These are phyloP conservation scores for Alloteropsis semialata DNA, from an alignment of 176 grass and related monocot species.

Conservation along the genomic window DNA sequence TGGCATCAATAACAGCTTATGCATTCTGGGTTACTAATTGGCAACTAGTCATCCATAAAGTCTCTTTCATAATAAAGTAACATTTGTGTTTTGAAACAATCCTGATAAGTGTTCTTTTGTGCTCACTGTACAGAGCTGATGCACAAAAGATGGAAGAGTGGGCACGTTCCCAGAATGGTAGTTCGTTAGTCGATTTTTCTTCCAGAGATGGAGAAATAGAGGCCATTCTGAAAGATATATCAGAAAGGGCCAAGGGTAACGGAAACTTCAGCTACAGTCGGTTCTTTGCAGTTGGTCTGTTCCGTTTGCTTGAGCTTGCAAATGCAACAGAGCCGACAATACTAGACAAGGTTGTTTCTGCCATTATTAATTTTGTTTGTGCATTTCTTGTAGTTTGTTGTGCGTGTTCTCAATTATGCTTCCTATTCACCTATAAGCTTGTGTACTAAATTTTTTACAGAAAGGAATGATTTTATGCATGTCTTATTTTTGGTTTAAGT, in stretches of 20 bases:
- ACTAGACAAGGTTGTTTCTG: conserved; percentile 79
- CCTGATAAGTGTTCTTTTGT: conserved; percentile 25
- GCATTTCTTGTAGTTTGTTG: neutral
- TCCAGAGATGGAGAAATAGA: conserved; percentile 90
- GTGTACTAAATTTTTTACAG: neutral
- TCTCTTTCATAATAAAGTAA: neutral
- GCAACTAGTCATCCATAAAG: conserved; percentile 11
- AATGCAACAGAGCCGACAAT: conserved; percentile 93
- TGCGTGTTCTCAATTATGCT: neutral
- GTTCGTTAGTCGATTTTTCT: conserved; percentile 72
- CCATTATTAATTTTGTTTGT: conserved; percentile 20
- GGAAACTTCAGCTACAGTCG: conserved; percentile 95
- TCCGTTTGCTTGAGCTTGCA: conserved; percentile 91
- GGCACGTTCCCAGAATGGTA: conserved; percentile 74
- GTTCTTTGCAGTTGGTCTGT: conserved; percentile 94
- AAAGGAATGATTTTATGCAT: neutral
- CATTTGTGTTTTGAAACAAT: conserved; percentile 8
- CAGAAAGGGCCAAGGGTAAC: conserved; percentile 80
- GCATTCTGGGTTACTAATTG: conserved; percentile 11
- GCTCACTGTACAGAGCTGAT: conserved; percentile 43
- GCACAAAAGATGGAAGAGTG: conserved; percentile 91
- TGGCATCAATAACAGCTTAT: conserved; percentile 13
- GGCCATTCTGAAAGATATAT: conserved; percentile 78
- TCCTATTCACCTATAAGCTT: neutral
- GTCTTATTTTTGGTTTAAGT: neutral